These are phyloP conservation scores for Rhizoclosmatium globosum DNA, from an alignment of 192 early-diverging fungal species.

Conservation along the genomic window DNA sequence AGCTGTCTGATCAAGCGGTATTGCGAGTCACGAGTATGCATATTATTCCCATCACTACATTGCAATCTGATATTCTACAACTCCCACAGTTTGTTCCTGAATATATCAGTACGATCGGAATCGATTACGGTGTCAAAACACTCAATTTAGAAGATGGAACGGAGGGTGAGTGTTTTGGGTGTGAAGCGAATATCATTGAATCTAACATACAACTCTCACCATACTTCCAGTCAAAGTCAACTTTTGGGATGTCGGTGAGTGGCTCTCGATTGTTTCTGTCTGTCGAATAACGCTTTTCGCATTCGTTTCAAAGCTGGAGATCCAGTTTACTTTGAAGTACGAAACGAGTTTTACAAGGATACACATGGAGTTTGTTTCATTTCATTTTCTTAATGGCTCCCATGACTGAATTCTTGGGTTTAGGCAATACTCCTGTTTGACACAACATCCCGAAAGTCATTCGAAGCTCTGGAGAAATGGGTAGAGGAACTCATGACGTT, in stretches of 20 bases:
- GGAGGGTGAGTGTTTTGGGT: conserved; percentile 38
- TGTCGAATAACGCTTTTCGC: background rate
- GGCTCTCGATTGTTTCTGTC: background rate
- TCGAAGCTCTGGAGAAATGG: conserved; percentile 53
- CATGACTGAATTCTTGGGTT: background rate
- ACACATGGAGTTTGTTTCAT: conserved; percentile 53
- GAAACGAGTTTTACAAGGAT: conserved; percentile 72
- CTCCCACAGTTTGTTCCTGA: conserved; percentile 56
- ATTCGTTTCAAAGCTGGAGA: conserved; percentile 50
- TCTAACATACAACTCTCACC: background rate
- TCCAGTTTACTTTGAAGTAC: conserved; percentile 60
- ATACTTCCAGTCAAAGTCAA: conserved; percentile 62
- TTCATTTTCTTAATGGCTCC: background rate
- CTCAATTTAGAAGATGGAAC: conserved; percentile 45
- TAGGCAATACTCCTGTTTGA: conserved; percentile 57
- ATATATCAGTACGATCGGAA: conserved; percentile 68
- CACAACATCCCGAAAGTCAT: conserved; percentile 41
- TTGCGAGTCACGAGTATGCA: conserved; percentile 59
- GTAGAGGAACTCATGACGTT: conserved; percentile 53
- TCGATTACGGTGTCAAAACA: conserved; percentile 70
- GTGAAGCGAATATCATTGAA: no score
- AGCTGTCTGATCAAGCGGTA: conserved; percentile 67
- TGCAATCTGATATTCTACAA: background rate
- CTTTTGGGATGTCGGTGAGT: conserved; percentile 63
- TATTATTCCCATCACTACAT: background rate